Percentiles rank a stretch among this genome's conserved stretches.
phyloP scores from a whole-genome alignment of 768 basidiomycete genomes.

The Mycena chlorophos region DNA sequence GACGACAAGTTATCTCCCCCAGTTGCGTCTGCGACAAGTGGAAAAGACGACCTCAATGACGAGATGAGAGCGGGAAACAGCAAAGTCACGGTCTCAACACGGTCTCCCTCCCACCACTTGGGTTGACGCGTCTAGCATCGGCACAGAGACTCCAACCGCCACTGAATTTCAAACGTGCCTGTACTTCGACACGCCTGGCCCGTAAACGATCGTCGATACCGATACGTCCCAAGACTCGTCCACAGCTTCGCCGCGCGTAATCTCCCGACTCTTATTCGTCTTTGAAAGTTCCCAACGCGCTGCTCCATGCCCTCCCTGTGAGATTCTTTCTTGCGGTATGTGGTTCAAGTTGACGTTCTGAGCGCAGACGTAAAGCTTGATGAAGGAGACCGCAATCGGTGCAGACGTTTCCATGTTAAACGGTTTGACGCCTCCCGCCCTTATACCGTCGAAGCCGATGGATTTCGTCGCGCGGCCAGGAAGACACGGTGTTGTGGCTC shows the following conservation, averaged over 20 bases:
- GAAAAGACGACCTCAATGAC: too few relatives aligned
- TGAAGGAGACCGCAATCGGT: not conserved
- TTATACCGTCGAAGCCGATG: not conserved
- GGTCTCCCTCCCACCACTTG: too few relatives aligned
- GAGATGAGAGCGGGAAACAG: too few relatives aligned
- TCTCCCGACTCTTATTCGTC: not conserved
- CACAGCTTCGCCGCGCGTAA: not conserved
- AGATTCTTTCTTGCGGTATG: not conserved
- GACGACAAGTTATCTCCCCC: too few relatives aligned
- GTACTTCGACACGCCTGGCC: not conserved
- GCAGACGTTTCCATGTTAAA: not conserved
- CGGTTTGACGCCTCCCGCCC: not conserved
- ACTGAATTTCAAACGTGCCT: too few relatives aligned
- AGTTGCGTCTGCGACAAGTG: too few relatives aligned
- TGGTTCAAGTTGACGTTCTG: not conserved
- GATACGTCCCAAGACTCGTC: not conserved
- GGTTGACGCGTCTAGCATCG: too few relatives aligned
- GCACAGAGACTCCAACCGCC: too few relatives aligned
- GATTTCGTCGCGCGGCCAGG: not conserved
- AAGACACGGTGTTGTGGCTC: not conserved
- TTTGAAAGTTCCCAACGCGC: not conserved
- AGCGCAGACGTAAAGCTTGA: not conserved
- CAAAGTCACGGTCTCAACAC: too few relatives aligned
- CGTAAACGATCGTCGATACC: not conserved
- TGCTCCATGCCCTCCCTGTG: not conserved